Conservation (phyloP, 1,284 basidiomycete species). For the Cryptococcus hybrid region DNA sequence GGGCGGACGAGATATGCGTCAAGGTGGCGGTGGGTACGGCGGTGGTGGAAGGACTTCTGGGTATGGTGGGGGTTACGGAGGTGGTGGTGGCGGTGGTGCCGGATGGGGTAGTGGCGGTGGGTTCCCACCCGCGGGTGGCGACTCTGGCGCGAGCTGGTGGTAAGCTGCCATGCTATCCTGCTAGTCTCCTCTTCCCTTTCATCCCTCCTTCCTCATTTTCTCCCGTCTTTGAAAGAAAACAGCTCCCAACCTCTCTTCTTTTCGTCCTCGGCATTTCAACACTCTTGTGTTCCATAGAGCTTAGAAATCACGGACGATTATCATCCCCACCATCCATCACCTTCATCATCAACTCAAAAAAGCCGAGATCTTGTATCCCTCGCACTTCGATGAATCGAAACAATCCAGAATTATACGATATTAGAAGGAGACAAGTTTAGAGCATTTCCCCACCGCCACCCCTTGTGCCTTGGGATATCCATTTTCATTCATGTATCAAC, state of each 20-base stretch:
- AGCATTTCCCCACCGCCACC: no score
- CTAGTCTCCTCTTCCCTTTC: neutral
- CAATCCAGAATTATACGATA: no score
- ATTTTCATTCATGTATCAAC: no score
- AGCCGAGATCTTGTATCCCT: no score
- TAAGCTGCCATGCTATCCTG: conserved; percentile 15
- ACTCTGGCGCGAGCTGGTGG: conserved; percentile 52
- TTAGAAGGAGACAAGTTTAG: no score
- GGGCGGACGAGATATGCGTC: conserved; percentile 54
- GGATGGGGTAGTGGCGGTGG: conserved; percentile 34
- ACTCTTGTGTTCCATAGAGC: neutral
- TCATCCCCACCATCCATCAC: neutral
- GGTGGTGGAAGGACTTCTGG: conserved; percentile 60
- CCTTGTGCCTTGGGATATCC: no score
- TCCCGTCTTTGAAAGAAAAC: neutral
- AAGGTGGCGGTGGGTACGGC: conserved; percentile 58
- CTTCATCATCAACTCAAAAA: neutral
- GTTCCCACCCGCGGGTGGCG: conserved; percentile 38
- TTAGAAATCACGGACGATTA: conserved; percentile 7
- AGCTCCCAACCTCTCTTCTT: neutral
- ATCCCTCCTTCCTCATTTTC: neutral
- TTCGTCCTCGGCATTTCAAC: conserved; percentile 2
- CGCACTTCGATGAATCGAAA: no score
- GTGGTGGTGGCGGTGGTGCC: conserved; percentile 43
- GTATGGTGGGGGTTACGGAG: conserved; percentile 27